These are phyloP conservation scores for Penicillium robsamsonii DNA, from an alignment of 495 filamentous ascomycete species.

Conservation along the genomic window DNA sequence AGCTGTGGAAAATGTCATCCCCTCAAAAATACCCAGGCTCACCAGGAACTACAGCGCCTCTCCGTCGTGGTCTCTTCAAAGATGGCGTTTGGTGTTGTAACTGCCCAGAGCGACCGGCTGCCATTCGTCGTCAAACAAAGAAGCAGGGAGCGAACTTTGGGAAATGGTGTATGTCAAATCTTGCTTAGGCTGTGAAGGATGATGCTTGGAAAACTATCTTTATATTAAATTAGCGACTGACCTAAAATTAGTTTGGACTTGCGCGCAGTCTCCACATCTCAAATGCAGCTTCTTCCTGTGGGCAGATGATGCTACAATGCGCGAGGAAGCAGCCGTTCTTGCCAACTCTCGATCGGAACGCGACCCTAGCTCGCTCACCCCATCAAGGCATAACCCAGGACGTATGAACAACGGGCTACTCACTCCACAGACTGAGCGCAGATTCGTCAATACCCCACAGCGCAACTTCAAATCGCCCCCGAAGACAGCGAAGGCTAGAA, in stretches of 20 bases:
- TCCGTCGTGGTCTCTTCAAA: conserved; percentile 54
- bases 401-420: conserved; percentile 25
- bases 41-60: conserved; percentile 32
- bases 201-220: not conserved
- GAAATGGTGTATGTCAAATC: conserved; percentile 46
- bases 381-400: conserved; percentile 25
- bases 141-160: conserved; percentile 66
- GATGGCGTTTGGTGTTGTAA: conserved; percentile 63
- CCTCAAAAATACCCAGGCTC: conserved; percentile 23
- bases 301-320: conserved; percentile 57
- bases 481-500: conserved; percentile 34
- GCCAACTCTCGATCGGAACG: conserved; percentile 50
- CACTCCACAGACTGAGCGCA: conserved; percentile 38
- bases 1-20: not conserved
- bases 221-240: not conserved
- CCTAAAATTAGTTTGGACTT: conserved; percentile 56
- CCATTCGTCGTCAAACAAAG: conserved; percentile 58
- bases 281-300: conserved; percentile 73
- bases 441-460: conserved; percentile 18
- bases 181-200: not conserved
- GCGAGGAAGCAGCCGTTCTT: conserved; percentile 51
- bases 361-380: conserved; percentile 15
- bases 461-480: conserved; percentile 27
- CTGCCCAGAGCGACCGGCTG: conserved; percentile 61
- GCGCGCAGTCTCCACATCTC: conserved; percentile 49